These are phyloP conservation scores for Blastobotrys aristatus DNA, from an alignment of 1,139 yeast genomes.

Conservation along the genomic window DNA sequence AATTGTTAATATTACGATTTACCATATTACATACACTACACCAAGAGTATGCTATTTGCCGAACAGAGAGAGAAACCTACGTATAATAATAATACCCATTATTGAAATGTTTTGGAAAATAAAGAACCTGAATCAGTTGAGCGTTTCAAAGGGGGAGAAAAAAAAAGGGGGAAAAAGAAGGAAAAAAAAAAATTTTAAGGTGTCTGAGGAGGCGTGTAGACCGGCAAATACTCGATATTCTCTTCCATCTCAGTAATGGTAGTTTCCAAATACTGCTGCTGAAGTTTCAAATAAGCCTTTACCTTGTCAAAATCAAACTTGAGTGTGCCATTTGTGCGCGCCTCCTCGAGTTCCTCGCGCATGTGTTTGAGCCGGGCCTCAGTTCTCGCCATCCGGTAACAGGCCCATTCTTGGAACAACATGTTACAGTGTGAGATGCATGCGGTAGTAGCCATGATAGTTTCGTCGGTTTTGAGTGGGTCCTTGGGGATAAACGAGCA, in stretches of 20 bases:
- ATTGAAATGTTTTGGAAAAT: background rate
- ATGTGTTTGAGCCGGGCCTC: background rate
- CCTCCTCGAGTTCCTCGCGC: background rate
- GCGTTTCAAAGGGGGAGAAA: background rate
- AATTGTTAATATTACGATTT: no score
- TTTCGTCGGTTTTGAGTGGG: background rate
- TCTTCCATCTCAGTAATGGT: conserved; percentile 5
- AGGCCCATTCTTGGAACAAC: conserved; percentile 3
- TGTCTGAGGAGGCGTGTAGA: no score
- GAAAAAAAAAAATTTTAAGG: background rate
- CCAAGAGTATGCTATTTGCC: no score
- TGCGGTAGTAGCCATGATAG: background rate
- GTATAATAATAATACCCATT: no score
- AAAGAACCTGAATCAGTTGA: background rate
- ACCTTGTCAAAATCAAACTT: conserved; percentile 4
- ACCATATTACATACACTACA: no score
- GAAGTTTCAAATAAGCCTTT: conserved; percentile 1
- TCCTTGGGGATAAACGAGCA: conserved; percentile 5
- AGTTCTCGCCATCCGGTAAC: conserved; percentile 2
- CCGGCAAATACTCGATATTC: conserved; percentile 3
- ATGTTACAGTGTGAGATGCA: conserved; percentile 7
- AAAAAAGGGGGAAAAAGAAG: background rate
- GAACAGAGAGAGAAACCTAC: no score
- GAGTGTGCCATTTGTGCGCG: background rate
- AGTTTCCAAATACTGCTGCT: conserved; percentile 1